phyloP scores from a whole-genome alignment of 2,329 filamentous ascomycete species.

The Trichophaea hybrida region DNA sequence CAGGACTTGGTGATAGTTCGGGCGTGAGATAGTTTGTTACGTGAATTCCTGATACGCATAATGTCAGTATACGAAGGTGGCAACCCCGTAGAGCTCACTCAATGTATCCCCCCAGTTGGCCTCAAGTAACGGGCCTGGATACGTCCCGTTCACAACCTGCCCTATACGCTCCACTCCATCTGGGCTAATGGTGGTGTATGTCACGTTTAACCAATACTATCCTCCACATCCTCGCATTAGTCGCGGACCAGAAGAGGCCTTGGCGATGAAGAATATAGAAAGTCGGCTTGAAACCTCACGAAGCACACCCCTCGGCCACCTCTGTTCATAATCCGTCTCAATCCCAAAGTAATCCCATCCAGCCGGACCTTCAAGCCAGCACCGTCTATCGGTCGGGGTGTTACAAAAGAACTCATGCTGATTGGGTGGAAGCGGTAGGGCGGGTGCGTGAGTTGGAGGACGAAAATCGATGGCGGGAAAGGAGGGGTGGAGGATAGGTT shows the following conservation, averaged over 20 bases:
- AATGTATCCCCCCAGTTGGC: slow-evolving; percentile 46
- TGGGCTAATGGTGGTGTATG: slow-evolving; percentile 9
- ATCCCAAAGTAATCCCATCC: not conserved
- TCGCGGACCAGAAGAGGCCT: not conserved
- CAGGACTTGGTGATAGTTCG: not conserved
- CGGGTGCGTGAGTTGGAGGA: not conserved
- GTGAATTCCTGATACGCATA: slow-evolving; percentile 11
- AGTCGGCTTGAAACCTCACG: not conserved
- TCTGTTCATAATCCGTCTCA: not conserved
- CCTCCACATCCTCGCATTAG: not conserved
- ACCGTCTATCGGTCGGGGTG: not conserved
- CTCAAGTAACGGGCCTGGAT: slow-evolving; percentile 51
- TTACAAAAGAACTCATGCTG: not conserved
- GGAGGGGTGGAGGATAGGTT: too few species aligned
- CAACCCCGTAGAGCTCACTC: too few species aligned
- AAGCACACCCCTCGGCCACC: not conserved
- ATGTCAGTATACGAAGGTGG: slow-evolving; percentile 4
- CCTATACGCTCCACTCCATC: slow-evolving; percentile 5
- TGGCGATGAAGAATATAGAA: not conserved
- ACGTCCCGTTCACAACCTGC: slow-evolving; percentile 45
- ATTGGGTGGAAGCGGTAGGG: not conserved
- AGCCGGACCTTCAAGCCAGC: not conserved
- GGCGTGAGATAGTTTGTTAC: slow-evolving; percentile 10
- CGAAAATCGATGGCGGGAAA: too few species aligned
- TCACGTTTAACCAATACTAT: slow-evolving; percentile 13